phyloP scores from a whole-genome alignment of 768 basidiomycete genomes.

The Leccinum pellstonianum region DNA sequence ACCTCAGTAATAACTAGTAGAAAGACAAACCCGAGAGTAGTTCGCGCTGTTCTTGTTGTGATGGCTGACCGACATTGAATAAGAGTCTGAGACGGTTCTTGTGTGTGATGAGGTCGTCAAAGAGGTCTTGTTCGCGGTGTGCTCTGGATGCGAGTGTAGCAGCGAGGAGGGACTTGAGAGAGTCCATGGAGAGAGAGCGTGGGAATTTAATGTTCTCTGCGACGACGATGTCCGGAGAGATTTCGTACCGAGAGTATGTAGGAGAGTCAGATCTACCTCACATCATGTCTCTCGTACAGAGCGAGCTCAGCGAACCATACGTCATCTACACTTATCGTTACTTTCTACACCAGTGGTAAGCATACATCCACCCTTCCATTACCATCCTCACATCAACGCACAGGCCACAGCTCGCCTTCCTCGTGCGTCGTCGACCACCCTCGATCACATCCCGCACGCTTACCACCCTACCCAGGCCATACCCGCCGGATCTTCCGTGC shows the following conservation, averaged over 20 bases:
- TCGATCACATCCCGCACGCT: fast-evolving
- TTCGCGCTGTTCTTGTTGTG: conserved; percentile 64
- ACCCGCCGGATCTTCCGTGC: conserved; percentile 39
- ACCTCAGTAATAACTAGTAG: too few species aligned
- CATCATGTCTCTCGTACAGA: conserved; percentile 86
- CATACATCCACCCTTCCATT: too few species aligned
- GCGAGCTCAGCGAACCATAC: conserved; percentile 93
- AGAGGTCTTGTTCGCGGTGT: conserved; percentile 69
- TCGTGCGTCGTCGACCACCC: conserved; percentile 42
- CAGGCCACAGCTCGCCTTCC: conserved; percentile 84
- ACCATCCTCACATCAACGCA: too few species aligned
- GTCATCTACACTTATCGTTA: conserved; percentile 96
- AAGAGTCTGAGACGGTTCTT: conserved; percentile 61
- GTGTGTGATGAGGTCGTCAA: conserved; percentile 70
- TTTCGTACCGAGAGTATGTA: conserved; percentile 64
- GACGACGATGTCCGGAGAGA: conserved; percentile 37
- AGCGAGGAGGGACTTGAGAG: conserved; percentile 54
- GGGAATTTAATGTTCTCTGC: neutral
- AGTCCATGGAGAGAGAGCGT: conserved; percentile 45
- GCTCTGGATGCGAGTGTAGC: conserved; percentile 46
- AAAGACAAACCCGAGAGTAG: conserved; percentile 57
- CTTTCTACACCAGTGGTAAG: conserved; percentile 91
- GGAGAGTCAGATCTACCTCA: conserved; percentile 78
- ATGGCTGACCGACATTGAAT: conserved; percentile 63
- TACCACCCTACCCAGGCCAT: conserved; percentile 24